A percentile compares a stretch with the other conserved stretches of the same genome.
These are phyloP conservation scores for Curvularia lunata DNA, from an alignment of 2,329 filamentous ascomycete genomes.

Conservation along the genomic window DNA sequence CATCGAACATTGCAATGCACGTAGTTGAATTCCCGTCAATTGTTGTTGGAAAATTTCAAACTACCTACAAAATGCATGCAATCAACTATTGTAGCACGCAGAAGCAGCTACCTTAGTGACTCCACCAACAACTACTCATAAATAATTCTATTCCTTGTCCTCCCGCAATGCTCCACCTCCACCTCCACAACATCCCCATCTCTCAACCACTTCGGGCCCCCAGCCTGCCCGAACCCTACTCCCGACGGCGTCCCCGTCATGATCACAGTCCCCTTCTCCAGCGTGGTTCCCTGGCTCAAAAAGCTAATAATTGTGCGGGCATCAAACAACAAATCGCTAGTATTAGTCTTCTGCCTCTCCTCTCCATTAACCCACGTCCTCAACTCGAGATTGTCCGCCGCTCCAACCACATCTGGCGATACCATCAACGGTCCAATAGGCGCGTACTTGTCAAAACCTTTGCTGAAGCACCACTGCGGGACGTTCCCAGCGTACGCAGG, in stretches of 20 bases:
- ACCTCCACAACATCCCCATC: constrained; percentile 51
- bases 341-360: constrained; percentile 49
- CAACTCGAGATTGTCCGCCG: constrained; percentile 46
- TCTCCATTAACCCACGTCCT: constrained; percentile 54
- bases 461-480: constrained; percentile 61
- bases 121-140: not conserved
- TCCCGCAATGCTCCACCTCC: constrained; percentile 18
- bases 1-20: not conserved
- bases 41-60: not conserved
- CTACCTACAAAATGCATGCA: not conserved
- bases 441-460: constrained; percentile 60
- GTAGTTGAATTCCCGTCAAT: not conserved
- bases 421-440: constrained; percentile 59
- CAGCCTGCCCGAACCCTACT: constrained; percentile 51
- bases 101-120: not conserved
- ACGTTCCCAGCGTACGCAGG: constrained; percentile 36
- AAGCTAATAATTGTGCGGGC: constrained; percentile 52
- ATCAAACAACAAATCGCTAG: constrained; percentile 52
- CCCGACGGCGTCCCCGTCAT: constrained; percentile 56
- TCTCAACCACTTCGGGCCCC: constrained; percentile 37
- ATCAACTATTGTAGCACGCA: not conserved
- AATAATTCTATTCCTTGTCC: constrained; percentile 1
- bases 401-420: constrained; percentile 44
- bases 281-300: constrained; percentile 48
- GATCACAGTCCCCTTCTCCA: constrained; percentile 53